Evolutionary conservation across 2,329 filamentous ascomycete genomes (phyloP).

Genomic region (Alternaria burnsii): DNA sequence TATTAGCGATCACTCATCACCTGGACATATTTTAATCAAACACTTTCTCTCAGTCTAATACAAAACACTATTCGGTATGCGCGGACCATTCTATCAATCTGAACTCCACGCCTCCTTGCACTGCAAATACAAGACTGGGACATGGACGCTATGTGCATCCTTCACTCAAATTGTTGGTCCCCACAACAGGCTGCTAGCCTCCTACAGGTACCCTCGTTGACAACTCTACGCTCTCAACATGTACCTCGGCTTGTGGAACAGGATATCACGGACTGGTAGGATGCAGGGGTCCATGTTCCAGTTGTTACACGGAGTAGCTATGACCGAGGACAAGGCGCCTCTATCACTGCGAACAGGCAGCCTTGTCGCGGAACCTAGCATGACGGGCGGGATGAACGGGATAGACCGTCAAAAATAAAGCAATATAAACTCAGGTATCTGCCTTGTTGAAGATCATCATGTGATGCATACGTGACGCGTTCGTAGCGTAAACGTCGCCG

Average conservation of each 20-base stretch:
- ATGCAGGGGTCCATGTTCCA: slow-evolving; percentile 1
- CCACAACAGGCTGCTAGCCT: neutral
- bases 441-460: neutral
- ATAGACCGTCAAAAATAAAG: slow-evolving; percentile 15
- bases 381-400: slow-evolving; percentile 9
- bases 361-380: neutral
- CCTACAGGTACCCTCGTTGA: neutral
- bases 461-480: neutral
- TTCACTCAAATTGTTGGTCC: neutral
- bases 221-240: neutral
- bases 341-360: neutral
- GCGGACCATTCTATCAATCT: slow-evolving; percentile 27
- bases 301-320: neutral
- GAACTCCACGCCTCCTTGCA: neutral
- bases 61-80: slow-evolving; percentile 47
- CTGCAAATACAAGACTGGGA: neutral
- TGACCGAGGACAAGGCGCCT: neutral
- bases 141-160: neutral
- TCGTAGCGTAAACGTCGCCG: neutral
- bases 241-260: slow-evolving; percentile 3
- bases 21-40: slow-evolving; percentile 30
- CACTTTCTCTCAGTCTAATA: slow-evolving; percentile 24
- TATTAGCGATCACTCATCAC: slow-evolving; percentile 15
- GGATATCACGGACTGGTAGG: neutral
- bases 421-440: slow-evolving; percentile 15